phyloP scores from a whole-genome alignment of 2,329 filamentous ascomycete species.

The Fusarium musae region DNA sequence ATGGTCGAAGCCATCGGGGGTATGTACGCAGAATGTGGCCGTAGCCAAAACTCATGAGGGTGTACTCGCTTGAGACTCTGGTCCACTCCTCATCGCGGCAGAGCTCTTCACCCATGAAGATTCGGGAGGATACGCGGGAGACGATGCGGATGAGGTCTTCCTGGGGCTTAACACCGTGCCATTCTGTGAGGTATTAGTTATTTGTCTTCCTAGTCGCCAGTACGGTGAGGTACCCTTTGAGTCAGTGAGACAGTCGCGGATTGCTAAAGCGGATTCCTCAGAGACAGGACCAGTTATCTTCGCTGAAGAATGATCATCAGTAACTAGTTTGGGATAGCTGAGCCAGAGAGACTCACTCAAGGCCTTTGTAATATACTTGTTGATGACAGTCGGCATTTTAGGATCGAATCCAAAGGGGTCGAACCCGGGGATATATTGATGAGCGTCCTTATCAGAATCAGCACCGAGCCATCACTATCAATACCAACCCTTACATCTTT shows the following conservation, averaged over 20 bases:
- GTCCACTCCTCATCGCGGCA: conserved; percentile 60
- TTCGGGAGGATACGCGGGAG: conserved; percentile 1
- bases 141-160: background rate
- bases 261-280: background rate
- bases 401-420: background rate
- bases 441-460: background rate
- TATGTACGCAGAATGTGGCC: conserved; percentile 48
- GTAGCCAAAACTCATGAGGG: conserved; percentile 50
- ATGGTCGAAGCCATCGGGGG: conserved; percentile 56
- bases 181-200: background rate
- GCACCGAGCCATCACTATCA: accelerated
- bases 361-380: background rate
- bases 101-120: conserved; percentile 49
- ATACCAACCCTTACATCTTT: background rate
- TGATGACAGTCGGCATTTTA: background rate
- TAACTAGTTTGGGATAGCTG: accelerated
- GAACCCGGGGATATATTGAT: background rate
- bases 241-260: background rate
- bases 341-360: background rate
- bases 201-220: accelerated
- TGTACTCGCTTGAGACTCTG: conserved; percentile 57
- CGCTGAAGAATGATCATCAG: background rate
- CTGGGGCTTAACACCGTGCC: background rate
- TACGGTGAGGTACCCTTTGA: background rate
- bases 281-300: background rate